Base-by-base conservation (phyloP, 2,329 filamentous ascomycete species). In the Colletotrichum coccodes region DNA sequence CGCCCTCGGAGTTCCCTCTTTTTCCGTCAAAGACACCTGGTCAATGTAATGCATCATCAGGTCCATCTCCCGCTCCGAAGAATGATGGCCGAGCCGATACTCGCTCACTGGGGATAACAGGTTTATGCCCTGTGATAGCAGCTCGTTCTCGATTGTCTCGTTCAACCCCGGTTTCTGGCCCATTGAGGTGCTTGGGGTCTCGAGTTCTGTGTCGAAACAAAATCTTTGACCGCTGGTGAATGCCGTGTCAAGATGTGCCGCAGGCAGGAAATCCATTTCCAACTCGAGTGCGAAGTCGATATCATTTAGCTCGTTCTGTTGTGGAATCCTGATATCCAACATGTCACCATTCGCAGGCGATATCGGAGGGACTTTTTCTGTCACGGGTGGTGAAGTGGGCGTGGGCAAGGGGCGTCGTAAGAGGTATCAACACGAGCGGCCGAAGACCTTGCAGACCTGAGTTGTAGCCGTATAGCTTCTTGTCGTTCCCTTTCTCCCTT, bases 401-500 rank as follows among this genome's bases (percentile, higher is more conserved):
- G 40, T 23, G 11, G 40, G 46, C 16, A 12, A n/a, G n/a, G n/a
- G n/a, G 7, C 8, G 40, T 30, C 34, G 11, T 23, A 8, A 21
- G 6, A 47, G 8, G 18, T 6, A 21, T 14, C 21, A 6, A 34
- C 2, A 42, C 18, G 14, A 57, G 36, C 23, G 23, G 1, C 53
- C 11, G 53, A 40, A 30, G 53, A 38, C 6, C 21, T 42, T 16
- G 53, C 16, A 21, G 53, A 40, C 36, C n/a, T 57, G 38, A 59
- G 16, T 23, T 38, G 28, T 18, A 59, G 30, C 6, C 56, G 38
- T 46, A 59, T 47, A 1, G 56, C 56, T 30, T 59, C 56, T 59
- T 59, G 56, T 6, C 56, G 56, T 12, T 59, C 56, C n/a, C 21
- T 59, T 11, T 47, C 56, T 3, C 56, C 56, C 7, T 59, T 59